Base-by-base conservation (phyloP, 1,139 yeast genomes). In the Yamadazyma atlantica region DNA sequence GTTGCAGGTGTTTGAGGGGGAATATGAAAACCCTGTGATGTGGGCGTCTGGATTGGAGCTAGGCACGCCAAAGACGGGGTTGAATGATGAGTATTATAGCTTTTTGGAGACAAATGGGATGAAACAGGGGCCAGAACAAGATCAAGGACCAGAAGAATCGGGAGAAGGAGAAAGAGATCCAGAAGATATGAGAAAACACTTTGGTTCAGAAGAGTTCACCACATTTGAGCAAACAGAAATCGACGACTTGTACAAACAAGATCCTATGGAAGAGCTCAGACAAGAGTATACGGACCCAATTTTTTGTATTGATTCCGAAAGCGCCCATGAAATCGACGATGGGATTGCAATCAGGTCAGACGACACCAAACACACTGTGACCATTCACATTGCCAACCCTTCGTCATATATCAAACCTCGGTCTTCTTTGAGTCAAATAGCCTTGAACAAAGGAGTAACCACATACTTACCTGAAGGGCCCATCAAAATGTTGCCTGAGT, bases 241-340 rank as follows among this genome's bases (percentile, higher is more conserved):
- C n/a, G 46, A 44, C 3, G 71, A 66, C 32, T 60, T 69, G 27
- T 60, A 54, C 40, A 35, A 43, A 1, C 34, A 50, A 2, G 83
- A 79, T 43, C 65, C 73, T 0, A 54, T 67, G 22, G 41, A 44
- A 2, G 28, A 36, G 0, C 41, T 57, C 3, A 50, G 85, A 45
- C 52, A 50, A 25, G 64, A 64, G 19, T 73, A 68, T 42, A 54
- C 64, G 10, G 60, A 73, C 27, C 76, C 82, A 0, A 81, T 90
- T 0, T 92, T 82, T 55, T 89, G 97, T 60, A 89, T 92, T 42
- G 98, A 92, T 60, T 75, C 84, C 2, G 78, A 70, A 10, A 73
- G 73, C 31, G 96, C 97, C 0, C 84, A 85, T 50, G 98, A 92
- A 59, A 85, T 92, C 44, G 98, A 92, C 58, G 98, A 92, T 59